These are phyloP conservation scores for Backusella circina DNA, from an alignment of 192 early-diverging fungal species.

Conservation along the genomic window DNA sequence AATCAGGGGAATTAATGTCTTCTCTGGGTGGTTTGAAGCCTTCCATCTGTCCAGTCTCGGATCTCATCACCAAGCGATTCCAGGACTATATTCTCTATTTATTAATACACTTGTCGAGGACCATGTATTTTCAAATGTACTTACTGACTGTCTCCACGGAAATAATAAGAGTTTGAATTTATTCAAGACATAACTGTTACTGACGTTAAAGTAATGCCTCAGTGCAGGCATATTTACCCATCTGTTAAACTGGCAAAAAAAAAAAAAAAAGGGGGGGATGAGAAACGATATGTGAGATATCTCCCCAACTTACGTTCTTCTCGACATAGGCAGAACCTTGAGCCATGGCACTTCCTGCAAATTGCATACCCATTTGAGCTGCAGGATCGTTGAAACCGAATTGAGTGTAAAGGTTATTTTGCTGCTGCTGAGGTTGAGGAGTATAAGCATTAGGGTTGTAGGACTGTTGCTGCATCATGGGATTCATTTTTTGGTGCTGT, in stretches of 20 bases:
- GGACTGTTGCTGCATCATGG: neutral
- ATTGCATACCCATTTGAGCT: conserved; percentile 92
- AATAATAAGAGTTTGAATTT: conserved; percentile 87
- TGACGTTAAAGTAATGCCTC: conserved; percentile 94
- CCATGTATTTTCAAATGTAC: neutral
- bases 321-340: conserved; percentile 85
- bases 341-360: conserved; percentile 78
- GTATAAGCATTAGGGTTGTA: neutral
- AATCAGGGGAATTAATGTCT: conserved; percentile 92
- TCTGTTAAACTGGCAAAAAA: conserved; percentile 57
- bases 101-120: neutral
- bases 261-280: too few species aligned
- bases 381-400: conserved; percentile 64
- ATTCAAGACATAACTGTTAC: conserved; percentile 88
- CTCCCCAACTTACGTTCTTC: conserved; percentile 82
- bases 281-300: neutral
- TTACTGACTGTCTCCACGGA: conserved; percentile 83
- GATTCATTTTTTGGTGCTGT: conserved; percentile 8
- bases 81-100: conserved; percentile 49
- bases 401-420: conserved; percentile 38
- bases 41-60: conserved; percentile 73
- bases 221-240: conserved; percentile 83
- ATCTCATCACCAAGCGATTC: conserved; percentile 70
- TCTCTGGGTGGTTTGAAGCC: conserved; percentile 84
- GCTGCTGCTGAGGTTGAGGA: conserved; percentile 9